Base-by-base conservation (phyloP, 2,329 filamentous ascomycete genomes). In the Ophiocordyceps polyrhachis-furcata region DNA sequence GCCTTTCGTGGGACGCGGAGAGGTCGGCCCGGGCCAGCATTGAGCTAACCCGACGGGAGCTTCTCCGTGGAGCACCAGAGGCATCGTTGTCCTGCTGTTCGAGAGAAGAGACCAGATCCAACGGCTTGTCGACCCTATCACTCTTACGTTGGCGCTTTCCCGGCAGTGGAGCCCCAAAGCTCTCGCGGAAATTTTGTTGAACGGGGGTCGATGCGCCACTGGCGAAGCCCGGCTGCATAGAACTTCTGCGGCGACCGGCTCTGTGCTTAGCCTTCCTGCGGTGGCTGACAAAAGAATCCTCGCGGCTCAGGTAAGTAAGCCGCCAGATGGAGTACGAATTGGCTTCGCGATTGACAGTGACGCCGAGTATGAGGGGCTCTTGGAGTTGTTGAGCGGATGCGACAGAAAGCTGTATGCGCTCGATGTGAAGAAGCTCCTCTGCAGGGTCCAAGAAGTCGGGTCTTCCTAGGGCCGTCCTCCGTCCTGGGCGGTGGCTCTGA, bases 281-380 rank as follows among this genome's bases (percentile, higher is more conserved):
- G 17, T 68, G 53, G 57, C 72, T 54, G 49, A 69, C 57, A 51
- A 73, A 68, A 17, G 66, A 65, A 47, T 76, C 73, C 49, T 81
- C 77, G 48, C 81, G 78, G 28, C 81, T 73, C 44, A 87, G 67
- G 57, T 93, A 93, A 41, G 77, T 73, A 44, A 88, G 73, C 47
- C 79, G 80, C 89, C 89, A 96, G 41, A 96, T 69, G 3, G 80
- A 91, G 57, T 93, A 87, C 53, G 79, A 73, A 52, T 77, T 81
- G 3, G 76, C 76, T 51, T 85, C 80, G 45, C 77, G 67, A 56
- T 95, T 94, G 49, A 81, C 69, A 0, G 89, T 95, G 43, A 95
- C 74, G 12, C 85, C 79, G 46, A 96, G 65, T 12, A 83, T 73
- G 23, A 95, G 63, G 17, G 69, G 68, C 28, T 70, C 64, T 44